These are phyloP conservation scores for Aspergillus sp. DNA, from an alignment of 2,329 filamentous ascomycete genomes.

Conservation along the genomic window DNA sequence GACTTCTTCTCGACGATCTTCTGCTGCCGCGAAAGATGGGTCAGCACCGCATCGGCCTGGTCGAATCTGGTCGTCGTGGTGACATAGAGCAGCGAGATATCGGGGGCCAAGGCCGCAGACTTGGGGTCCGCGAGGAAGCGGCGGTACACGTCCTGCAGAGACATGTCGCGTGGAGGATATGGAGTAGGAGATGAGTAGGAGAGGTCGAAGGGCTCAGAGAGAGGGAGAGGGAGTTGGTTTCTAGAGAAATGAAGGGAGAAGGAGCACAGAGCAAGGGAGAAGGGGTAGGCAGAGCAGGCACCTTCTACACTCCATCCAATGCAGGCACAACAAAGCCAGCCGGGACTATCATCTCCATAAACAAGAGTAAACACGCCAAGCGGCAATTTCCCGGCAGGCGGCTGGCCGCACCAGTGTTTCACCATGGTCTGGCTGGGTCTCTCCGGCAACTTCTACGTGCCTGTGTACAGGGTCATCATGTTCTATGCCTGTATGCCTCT, in stretches of 20 bases:
- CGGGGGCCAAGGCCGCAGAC: conserved; percentile 52
- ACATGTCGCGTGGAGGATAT: conserved; percentile 19
- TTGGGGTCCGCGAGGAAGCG: conserved; percentile 61
- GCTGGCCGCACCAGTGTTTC: conserved; percentile 8
- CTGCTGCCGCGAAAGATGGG: conserved; percentile 63
- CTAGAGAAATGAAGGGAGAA: conserved; percentile 2
- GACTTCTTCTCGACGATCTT: conserved; percentile 74
- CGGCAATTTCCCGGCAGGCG: not conserved
- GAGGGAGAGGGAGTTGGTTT: conserved; percentile 7
- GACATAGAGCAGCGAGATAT: conserved; percentile 75
- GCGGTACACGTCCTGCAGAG: conserved; percentile 50
- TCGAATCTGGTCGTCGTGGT: conserved; percentile 70
- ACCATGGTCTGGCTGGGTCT: conserved; percentile 8
- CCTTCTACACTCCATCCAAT: not conserved
- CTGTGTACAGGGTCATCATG: too few relatives aligned
- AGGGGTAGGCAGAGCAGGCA: not conserved
- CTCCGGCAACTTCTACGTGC: conserved; percentile 21
- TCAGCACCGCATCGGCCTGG: conserved; percentile 66
- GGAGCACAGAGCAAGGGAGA: conserved; percentile 3
- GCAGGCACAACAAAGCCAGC: too few relatives aligned
- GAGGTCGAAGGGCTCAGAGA: conserved; percentile 7
- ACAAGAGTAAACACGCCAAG: not conserved
- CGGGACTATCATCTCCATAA: conserved; percentile 4
- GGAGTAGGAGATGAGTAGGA: conserved; percentile 2
- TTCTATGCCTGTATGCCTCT: too few relatives aligned